These are phyloP conservation scores for Aspergillus unguis DNA, from an alignment of 2,329 filamentous ascomycete species.

Conservation along the genomic window DNA sequence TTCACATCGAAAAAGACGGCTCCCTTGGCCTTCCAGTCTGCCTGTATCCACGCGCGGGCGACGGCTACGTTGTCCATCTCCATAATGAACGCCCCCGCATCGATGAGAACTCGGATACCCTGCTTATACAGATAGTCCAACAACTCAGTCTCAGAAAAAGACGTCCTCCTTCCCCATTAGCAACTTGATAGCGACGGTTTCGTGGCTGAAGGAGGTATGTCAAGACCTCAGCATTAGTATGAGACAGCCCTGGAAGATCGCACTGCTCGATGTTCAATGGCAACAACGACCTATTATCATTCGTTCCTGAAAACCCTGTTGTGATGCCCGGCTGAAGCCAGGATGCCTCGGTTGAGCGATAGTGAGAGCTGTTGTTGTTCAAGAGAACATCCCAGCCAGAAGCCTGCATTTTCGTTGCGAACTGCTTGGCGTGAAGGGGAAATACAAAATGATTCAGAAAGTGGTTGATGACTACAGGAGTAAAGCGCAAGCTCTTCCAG, in stretches of 20 bases:
- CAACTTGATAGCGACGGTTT: conserved; percentile 49
- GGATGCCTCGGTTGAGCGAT: neutral
- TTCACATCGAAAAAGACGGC: conserved; percentile 53
- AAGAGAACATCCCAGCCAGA: conserved; percentile 67
- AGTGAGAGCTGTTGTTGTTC: conserved; percentile 17
- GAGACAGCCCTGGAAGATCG: conserved; percentile 54
- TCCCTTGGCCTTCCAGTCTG: conserved; percentile 45
- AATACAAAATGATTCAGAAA: conserved; percentile 65
- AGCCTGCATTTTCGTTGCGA: conserved; percentile 59
- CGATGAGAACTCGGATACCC: conserved; percentile 56
- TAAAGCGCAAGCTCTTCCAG: conserved; percentile 50
- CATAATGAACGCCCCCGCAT: conserved; percentile 62
- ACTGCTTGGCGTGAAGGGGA: conserved; percentile 62
- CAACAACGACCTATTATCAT: conserved; percentile 59
- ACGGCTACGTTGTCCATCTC: conserved; percentile 57
- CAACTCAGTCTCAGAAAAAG: conserved; percentile 47
- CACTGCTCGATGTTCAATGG: conserved; percentile 61
- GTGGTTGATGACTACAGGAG: conserved; percentile 55
- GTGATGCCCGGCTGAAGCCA: conserved; percentile 41
- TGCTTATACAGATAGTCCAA: conserved; percentile 37
- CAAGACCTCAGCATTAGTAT: conserved; percentile 64
- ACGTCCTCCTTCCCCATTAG: conserved; percentile 24
- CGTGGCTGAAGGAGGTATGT: conserved; percentile 54
- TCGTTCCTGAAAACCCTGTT: conserved; percentile 70
- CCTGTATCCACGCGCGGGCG: conserved; percentile 50